Percentiles rank a stretch among this genome's conserved stretches.
These are phyloP conservation scores for Ganoderma multipileum DNA, from an alignment of 1,284 basidiomycete genomes.

Conservation along the genomic window DNA sequence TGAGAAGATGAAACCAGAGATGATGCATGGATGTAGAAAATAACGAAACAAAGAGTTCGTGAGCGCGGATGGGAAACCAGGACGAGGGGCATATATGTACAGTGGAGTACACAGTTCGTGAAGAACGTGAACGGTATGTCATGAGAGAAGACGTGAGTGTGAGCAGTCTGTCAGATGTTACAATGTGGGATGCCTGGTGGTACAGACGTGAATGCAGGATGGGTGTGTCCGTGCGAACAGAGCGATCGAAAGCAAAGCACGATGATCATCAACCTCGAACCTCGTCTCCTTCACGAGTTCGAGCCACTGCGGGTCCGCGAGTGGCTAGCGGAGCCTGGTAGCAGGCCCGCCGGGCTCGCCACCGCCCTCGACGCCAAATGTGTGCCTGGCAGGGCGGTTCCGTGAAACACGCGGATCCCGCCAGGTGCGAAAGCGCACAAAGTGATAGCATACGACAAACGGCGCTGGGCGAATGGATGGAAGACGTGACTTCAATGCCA, in stretches of 20 bases:
- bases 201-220: constrained; percentile 19
- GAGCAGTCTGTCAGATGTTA: constrained; percentile 4
- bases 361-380: background rate
- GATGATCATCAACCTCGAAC: background rate
- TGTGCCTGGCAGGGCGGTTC: background rate
- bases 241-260: constrained; percentile 20
- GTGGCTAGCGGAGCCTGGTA: background rate
- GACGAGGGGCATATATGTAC: background rate
- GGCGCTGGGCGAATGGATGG: background rate
- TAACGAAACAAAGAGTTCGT: constrained; percentile 3
- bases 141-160: constrained; percentile 7
- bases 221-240: constrained; percentile 9
- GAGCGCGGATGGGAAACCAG: background rate
- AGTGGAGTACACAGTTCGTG: background rate
- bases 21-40: background rate
- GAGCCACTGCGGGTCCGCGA: background rate
- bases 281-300: background rate
- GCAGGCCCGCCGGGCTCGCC: background rate
- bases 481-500: constrained; percentile 20
- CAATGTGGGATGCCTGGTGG: constrained; percentile 18
- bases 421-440: background rate
- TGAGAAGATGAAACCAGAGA: background rate
- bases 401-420: background rate
- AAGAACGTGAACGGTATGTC: constrained; percentile 17
- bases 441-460: background rate